phyloP scores from a whole-genome alignment of 495 filamentous ascomycete genomes.

The Hypoxylon trugodes region DNA sequence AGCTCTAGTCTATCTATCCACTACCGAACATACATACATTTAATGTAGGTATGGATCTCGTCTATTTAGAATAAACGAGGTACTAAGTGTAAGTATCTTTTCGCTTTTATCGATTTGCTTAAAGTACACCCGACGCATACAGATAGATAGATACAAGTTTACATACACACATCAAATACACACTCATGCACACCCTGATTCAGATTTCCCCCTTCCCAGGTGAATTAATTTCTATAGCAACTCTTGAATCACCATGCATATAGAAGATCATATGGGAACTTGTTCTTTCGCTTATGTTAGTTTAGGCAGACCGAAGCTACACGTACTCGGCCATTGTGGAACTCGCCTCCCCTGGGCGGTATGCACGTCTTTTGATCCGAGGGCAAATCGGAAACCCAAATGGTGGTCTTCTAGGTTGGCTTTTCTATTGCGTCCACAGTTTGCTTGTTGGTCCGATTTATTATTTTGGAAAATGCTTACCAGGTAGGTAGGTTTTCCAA shows the following conservation, averaged over 20 bases:
- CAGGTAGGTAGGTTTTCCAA: no score
- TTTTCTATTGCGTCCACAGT: conserved; percentile 8
- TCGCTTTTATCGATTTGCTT: no score
- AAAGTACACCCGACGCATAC: background rate
- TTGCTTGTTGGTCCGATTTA: background rate
- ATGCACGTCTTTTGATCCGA: conserved; percentile 40
- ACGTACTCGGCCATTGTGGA: conserved; percentile 35
- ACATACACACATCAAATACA: no score
- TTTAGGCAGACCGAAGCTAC: conserved; percentile 39
- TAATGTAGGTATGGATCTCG: no score
- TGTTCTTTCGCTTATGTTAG: conserved; percentile 25
- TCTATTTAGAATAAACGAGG: no score
- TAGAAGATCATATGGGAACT: conserved; percentile 18
- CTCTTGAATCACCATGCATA: conserved; percentile 24
- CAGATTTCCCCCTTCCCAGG: conserved; percentile 10
- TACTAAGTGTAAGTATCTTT: no score
- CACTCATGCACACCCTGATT: conserved; percentile 6
- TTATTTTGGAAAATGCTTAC: no score
- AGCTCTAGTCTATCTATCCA: conserved; percentile 9
- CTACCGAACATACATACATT: no score
- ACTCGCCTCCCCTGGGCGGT: conserved; percentile 28
- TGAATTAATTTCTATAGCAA: conserved; percentile 28
- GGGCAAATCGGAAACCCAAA: conserved; percentile 40
- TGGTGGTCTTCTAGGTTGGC: conserved; percentile 7
- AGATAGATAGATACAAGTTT: no score